Conservation (phyloP, 106 monocot genomes). For the Vanilla planifolia region DNA sequence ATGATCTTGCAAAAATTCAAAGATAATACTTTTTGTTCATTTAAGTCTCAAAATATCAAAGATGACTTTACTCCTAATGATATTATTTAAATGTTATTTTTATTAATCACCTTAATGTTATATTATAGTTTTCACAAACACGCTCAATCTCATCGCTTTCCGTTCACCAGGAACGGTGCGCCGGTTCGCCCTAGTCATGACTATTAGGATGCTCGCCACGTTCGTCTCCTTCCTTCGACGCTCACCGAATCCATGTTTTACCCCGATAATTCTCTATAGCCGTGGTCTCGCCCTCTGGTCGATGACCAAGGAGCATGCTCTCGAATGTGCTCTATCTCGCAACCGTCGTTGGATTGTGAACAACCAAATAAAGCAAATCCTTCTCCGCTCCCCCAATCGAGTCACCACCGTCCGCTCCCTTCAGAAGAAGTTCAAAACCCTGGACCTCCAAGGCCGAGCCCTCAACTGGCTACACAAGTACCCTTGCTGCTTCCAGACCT, state of each 20-base stretch:
- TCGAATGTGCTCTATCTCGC: slow-evolving; percentile 81
- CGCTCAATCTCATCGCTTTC: too few relatives aligned
- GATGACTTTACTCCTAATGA: too few relatives aligned
- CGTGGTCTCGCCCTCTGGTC: slow-evolving; percentile 58
- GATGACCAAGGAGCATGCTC: slow-evolving; percentile 61
- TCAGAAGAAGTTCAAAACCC: slow-evolving; percentile 76
- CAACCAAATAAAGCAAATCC: slow-evolving; percentile 96
- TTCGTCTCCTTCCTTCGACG: slow-evolving; percentile 8
- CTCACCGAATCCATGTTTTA: slow-evolving; percentile 16
- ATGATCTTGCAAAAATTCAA: too few relatives aligned
- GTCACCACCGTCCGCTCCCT: slow-evolving; percentile 67
- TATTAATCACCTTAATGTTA: too few relatives aligned
- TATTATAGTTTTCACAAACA: too few relatives aligned
- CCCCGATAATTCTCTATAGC: slow-evolving; percentile 1
- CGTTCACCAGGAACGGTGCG: too few relatives aligned
- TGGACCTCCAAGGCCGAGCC: slow-evolving; percentile 77
- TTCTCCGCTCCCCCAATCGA: slow-evolving; percentile 59
- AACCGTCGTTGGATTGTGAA: slow-evolving; percentile 98
- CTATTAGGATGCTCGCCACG: background rate
- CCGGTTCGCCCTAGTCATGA: slow-evolving; percentile 8
- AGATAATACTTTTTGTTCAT: too few relatives aligned
- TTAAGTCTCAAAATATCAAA: too few relatives aligned
- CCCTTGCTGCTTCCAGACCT: slow-evolving; percentile 81
- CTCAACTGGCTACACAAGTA: slow-evolving; percentile 92
- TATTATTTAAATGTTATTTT: too few relatives aligned